These are phyloP conservation scores for Chrysosporium queenslandicum DNA, from an alignment of 2,329 filamentous ascomycete species.

Conservation along the genomic window DNA sequence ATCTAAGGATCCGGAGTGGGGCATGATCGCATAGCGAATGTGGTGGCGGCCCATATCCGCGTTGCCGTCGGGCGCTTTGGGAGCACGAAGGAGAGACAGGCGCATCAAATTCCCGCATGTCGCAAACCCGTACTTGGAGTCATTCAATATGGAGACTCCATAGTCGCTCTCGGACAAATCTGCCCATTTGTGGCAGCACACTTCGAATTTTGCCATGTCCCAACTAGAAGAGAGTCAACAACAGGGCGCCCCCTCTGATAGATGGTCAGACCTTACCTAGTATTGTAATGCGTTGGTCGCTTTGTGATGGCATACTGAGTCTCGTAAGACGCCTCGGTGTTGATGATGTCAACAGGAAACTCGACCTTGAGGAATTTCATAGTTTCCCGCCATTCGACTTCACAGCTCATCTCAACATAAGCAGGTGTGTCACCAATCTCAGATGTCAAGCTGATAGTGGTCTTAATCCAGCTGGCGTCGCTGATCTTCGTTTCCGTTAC, in stretches of 20 bases:
- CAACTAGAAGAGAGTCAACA: slow-evolving; percentile 43
- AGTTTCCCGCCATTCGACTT: slow-evolving; percentile 93
- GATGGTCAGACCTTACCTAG: slow-evolving; percentile 45
- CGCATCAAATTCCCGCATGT: slow-evolving; percentile 84
- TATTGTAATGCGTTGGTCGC: slow-evolving; percentile 96
- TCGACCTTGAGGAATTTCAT: slow-evolving; percentile 99
- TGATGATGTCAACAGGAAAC: slow-evolving; percentile 84
- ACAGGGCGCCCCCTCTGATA: background rate
- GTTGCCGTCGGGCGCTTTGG: slow-evolving; percentile 85
- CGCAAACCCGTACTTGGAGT: slow-evolving; percentile 93
- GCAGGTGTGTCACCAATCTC: slow-evolving; percentile 55
- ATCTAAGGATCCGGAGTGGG: slow-evolving; percentile 64
- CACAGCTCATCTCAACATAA: slow-evolving; percentile 66
- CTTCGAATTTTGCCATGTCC: slow-evolving; percentile 98
- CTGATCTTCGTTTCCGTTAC: slow-evolving; percentile 80
- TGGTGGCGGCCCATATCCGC: slow-evolving; percentile 86
- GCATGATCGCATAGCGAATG: slow-evolving; percentile 84
- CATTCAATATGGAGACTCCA: slow-evolving; percentile 85
- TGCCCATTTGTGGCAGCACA: slow-evolving; percentile 90
- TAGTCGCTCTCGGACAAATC: slow-evolving; percentile 82
- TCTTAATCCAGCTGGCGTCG: slow-evolving; percentile 73
- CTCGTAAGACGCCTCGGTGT: slow-evolving; percentile 89
- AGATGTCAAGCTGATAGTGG: slow-evolving; percentile 69
- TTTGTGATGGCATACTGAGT: slow-evolving; percentile 84
- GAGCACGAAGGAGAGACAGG: slow-evolving; percentile 70